Conservation (phyloP, 2,329 filamentous ascomycete species). For the Sclerotinia sclerotiorum region DNA sequence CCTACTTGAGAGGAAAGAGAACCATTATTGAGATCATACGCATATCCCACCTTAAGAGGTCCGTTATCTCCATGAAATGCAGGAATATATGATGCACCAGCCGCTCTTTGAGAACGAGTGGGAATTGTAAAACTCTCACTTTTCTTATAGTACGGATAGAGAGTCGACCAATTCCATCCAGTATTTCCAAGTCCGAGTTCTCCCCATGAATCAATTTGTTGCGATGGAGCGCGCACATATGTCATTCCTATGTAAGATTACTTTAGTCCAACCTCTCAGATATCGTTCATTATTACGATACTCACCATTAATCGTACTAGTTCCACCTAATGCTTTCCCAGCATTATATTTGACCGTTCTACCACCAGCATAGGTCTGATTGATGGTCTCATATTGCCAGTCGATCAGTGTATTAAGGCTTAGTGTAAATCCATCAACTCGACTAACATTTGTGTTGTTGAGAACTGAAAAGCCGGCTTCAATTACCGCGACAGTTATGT, state of each 20-base stretch:
- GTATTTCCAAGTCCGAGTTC: slow-evolving; percentile 42
- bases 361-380: slow-evolving; percentile 25
- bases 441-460: slow-evolving; percentile 28
- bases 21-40: slow-evolving; percentile 24
- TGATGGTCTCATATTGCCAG: slow-evolving; percentile 29
- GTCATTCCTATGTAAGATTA: slow-evolving; percentile 41
- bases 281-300: slow-evolving; percentile 32
- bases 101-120: slow-evolving; percentile 27
- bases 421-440: slow-evolving; percentile 25
- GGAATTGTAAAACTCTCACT: slow-evolving; percentile 33
- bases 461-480: slow-evolving; percentile 30
- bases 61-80: slow-evolving; percentile 27
- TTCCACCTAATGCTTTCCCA: slow-evolving; percentile 30
- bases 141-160: slow-evolving; percentile 48
- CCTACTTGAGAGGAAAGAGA: slow-evolving; percentile 18
- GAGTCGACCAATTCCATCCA: slow-evolving; percentile 46
- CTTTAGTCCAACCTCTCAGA: slow-evolving; percentile 32
- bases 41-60: slow-evolving; percentile 29
- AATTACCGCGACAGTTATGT: slow-evolving; percentile 31
- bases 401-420: slow-evolving; percentile 28
- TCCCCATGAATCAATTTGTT: slow-evolving; percentile 48
- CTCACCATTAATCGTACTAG: slow-evolving; percentile 36
- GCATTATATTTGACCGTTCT: slow-evolving; percentile 21
- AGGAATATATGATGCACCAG: slow-evolving; percentile 25
- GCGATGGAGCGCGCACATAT: slow-evolving; percentile 27